A percentile compares a stretch with the other conserved stretches of the same genome.
phyloP scores from a whole-genome alignment of 2,329 filamentous ascomycete species.

The Sordariomycetes sp. region DNA sequence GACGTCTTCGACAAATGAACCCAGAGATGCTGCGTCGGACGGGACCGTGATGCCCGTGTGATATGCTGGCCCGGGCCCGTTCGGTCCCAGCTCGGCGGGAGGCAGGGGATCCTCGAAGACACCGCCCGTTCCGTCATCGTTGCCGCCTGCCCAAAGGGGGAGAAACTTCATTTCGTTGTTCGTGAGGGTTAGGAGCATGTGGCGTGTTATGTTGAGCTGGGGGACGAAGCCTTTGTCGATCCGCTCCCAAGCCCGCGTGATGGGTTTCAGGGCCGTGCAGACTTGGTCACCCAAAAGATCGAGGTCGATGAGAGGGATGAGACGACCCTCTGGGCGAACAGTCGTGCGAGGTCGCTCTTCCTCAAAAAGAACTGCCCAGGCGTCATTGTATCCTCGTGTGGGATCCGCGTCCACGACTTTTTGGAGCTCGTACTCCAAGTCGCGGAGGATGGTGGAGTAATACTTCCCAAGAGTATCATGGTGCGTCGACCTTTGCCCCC shows the following conservation, averaged over 20 bases:
- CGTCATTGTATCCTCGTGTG: background rate
- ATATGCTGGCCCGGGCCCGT: constrained; percentile 35
- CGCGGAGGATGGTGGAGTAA: background rate
- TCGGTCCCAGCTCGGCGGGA: constrained; percentile 31
- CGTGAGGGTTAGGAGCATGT: constrained; percentile 41
- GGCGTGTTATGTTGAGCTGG: constrained; percentile 23
- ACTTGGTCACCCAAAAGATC: background rate
- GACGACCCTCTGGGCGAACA: too few relatives aligned
- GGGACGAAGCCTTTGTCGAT: background rate
- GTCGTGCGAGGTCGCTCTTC: background rate
- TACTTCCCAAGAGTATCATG: background rate
- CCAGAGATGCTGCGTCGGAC: constrained; percentile 21
- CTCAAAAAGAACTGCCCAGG: background rate
- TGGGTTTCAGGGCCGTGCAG: background rate
- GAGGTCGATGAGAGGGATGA: background rate
- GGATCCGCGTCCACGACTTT: background rate
- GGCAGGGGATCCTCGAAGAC: constrained; percentile 35
- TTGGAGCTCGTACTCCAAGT: background rate
- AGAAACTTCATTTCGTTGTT: constrained; percentile 53
- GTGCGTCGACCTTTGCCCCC: background rate
- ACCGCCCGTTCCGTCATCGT: constrained; percentile 40
- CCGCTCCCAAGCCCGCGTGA: background rate
- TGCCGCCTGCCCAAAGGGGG: constrained; percentile 55
- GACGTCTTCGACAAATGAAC: constrained; percentile 25
- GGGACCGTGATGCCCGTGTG: constrained; percentile 32